Evolutionary conservation across 129 eudicot genomes (phyloP).

Genomic region (Arctium minus): DNA sequence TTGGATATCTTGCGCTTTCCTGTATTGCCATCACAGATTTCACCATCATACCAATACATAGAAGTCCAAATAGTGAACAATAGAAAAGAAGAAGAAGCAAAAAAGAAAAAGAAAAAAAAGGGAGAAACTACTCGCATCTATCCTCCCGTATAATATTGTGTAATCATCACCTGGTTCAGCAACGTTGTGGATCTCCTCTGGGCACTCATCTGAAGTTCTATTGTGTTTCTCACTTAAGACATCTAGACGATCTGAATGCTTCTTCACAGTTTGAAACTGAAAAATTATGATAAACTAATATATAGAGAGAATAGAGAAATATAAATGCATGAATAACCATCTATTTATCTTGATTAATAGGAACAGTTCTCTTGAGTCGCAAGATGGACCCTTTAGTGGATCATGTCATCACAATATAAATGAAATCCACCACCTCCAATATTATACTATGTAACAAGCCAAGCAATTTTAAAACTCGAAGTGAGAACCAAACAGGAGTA

Average conservation of each 20-base stretch:
- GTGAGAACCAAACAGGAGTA: neutral
- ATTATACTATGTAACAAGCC: conserved; percentile 1
- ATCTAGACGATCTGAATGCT: conserved; percentile 22
- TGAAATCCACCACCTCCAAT: neutral
- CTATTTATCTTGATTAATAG: neutral
- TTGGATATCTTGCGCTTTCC: conserved; percentile 46
- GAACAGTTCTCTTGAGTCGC: neutral
- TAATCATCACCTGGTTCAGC: conserved; percentile 32
- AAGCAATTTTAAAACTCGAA: neutral
- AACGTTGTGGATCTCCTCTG: conserved; percentile 19
- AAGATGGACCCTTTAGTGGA: neutral
- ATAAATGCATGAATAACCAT: neutral
- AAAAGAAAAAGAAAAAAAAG: neutral
- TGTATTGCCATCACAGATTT: conserved; percentile 23
- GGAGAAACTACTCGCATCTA: conserved; percentile 6
- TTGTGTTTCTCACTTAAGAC: conserved; percentile 20
- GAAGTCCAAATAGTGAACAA: neutral
- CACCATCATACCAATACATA: conserved; percentile 18
- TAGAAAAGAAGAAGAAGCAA: neutral
- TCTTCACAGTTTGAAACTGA: conserved; percentile 38
- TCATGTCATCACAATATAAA: neutral
- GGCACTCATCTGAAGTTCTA: conserved; percentile 30
- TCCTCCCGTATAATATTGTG: conserved; percentile 17
- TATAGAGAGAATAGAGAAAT: conserved; percentile 6
- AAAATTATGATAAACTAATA: conserved; percentile 12